Evolutionary conservation across 805 yeast genomes (phyloP).

Genomic region (Metschnikowia lunata): DNA sequence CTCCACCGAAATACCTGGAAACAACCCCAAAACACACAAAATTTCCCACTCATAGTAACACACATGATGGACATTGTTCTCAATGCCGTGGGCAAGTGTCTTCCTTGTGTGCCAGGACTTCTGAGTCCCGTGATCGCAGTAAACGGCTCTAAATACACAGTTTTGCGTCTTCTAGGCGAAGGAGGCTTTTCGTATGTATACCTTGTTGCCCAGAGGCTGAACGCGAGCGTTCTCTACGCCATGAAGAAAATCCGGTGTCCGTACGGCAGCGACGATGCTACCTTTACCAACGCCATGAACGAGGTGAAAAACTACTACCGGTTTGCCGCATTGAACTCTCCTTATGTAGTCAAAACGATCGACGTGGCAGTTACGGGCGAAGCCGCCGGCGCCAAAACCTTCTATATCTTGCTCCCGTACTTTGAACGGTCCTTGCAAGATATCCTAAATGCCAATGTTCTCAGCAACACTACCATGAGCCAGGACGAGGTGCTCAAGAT

Average conservation of each 20-base stretch:
- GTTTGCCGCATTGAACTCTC: conserved; percentile 51
- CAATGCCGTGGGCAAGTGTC: conserved; percentile 22
- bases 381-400: conserved; percentile 72
- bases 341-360: conserved; percentile 62
- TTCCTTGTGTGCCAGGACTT: conserved; percentile 43
- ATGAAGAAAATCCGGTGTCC: conserved; percentile 85
- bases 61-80: conserved; percentile 11
- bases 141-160: conserved; percentile 57
- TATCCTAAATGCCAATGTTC: conserved; percentile 58
- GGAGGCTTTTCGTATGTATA: conserved; percentile 89
- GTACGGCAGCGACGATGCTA: conserved; percentile 73
- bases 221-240: conserved; percentile 53
- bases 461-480: conserved; percentile 48
- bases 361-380: conserved; percentile 73
- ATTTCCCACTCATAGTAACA: neutral
- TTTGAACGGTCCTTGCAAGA: conserved; percentile 74
- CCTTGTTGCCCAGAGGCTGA: conserved; percentile 47
- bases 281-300: conserved; percentile 54
- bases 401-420: conserved; percentile 76
- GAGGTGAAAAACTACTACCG: conserved; percentile 75
- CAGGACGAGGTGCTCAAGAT: conserved; percentile 62
- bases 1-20: neutral
- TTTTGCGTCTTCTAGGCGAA: conserved; percentile 76
- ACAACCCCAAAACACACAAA: neutral
- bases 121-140: conserved; percentile 56